Evolutionary conservation across 2,329 filamentous ascomycete species (phyloP).

Genomic region (Diaporthe sp.): DNA sequence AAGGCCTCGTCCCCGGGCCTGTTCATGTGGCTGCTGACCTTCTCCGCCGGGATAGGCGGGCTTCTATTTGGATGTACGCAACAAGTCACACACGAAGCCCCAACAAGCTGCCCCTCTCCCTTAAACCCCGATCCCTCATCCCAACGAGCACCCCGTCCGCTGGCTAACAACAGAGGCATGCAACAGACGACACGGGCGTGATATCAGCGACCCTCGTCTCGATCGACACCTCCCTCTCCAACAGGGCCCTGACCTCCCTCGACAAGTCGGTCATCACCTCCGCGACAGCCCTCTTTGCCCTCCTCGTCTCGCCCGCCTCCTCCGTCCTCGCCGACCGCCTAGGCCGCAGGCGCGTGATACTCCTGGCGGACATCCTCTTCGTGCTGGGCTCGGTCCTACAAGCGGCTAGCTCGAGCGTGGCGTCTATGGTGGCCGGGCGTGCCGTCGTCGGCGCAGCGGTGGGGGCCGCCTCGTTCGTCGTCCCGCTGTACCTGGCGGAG

Average conservation of each 20-base stretch:
- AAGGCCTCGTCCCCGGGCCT: constrained; percentile 54
- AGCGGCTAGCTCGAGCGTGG: constrained; percentile 70
- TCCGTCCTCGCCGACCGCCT: constrained; percentile 74
- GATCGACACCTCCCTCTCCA: constrained; percentile 71
- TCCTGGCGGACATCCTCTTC: constrained; percentile 77
- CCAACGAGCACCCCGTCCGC: not conserved
- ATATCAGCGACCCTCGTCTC: constrained; percentile 78
- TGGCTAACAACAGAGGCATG: constrained; percentile 38
- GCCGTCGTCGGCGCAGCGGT: constrained; percentile 80
- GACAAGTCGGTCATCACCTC: constrained; percentile 81
- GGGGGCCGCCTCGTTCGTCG: constrained; percentile 84
- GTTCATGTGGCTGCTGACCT: constrained; percentile 73
- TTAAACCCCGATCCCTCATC: not conserved
- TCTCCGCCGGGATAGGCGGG: constrained; percentile 77
- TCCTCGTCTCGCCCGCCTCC: constrained; percentile 74
- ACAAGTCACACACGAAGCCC: not conserved
- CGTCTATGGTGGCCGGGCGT: constrained; percentile 76
- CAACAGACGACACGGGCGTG: constrained; percentile 75
- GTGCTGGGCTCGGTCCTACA: constrained; percentile 77
- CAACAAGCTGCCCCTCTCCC: not conserved
- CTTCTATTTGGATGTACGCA: constrained; percentile 76
- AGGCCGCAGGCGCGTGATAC: constrained; percentile 74
- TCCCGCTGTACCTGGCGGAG: constrained; percentile 91
- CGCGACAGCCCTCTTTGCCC: constrained; percentile 76
- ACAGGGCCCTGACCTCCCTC: constrained; percentile 69